Conservation (phyloP, 139 green algal species). For the Tetradesmus lagerheimii region DNA sequence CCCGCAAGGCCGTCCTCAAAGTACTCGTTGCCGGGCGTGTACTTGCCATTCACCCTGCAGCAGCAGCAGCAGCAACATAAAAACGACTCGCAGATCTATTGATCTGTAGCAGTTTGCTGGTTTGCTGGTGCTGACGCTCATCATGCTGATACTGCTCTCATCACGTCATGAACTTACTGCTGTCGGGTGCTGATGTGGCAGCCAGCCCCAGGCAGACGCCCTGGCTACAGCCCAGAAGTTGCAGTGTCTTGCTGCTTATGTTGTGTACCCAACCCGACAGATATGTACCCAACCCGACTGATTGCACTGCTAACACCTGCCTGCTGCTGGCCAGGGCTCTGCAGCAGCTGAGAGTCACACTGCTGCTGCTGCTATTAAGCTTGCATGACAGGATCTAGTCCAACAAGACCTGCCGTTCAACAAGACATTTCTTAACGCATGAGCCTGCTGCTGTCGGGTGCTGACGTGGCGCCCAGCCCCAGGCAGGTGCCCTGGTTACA, state of each 20-base stretch:
- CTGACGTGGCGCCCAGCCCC: not conserved
- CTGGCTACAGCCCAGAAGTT: slow-evolving; percentile 5
- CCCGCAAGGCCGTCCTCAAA: not conserved
- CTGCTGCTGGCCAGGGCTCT: too few species aligned
- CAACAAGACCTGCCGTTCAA: too few species aligned
- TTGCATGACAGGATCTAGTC: too few species aligned
- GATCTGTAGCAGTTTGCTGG: too few species aligned
- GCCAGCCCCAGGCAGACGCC: not conserved
- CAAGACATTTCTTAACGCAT: not conserved
- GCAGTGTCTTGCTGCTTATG: too few species aligned
- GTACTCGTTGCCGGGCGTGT: not conserved
- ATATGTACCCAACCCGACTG: too few species aligned
- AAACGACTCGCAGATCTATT: too few species aligned
- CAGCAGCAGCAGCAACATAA: not conserved
- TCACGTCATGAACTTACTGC: not conserved
- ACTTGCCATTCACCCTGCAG: not conserved
- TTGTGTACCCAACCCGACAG: too few species aligned
- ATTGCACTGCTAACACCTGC: too few species aligned
- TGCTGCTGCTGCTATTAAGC: not conserved
- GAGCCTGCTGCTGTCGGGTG: not conserved
- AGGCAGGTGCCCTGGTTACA: not conserved
- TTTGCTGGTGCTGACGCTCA: too few species aligned
- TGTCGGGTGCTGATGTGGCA: not conserved
- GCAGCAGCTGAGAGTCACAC: too few species aligned
- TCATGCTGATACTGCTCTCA: not conserved